Evolutionary conservation across 345 rosid genomes (phyloP).

Genomic region (Odontarrhena argentea): DNA sequence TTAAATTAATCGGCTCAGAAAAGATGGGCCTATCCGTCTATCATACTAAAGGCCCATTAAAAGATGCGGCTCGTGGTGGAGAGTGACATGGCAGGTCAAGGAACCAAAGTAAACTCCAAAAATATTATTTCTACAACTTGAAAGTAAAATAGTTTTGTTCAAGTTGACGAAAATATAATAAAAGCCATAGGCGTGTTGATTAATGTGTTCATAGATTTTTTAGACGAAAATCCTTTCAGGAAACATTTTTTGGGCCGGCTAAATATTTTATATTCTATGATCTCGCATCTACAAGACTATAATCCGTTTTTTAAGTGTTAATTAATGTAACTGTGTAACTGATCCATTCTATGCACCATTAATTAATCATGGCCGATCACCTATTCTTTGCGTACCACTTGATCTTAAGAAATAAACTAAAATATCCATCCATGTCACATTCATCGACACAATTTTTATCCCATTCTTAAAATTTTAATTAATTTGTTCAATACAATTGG

Average conservation of each 20-base stretch:
- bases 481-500: too few relatives aligned
- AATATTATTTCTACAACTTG: conserved; percentile 19
- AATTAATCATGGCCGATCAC: background rate
- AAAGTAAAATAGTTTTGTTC: conserved; percentile 30
- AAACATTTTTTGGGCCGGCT: conserved; percentile 30
- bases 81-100: conserved; percentile 28
- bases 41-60: conserved; percentile 13
- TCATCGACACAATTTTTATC: background rate
- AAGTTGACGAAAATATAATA: conserved; percentile 36
- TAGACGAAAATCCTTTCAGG: conserved; percentile 8
- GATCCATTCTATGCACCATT: background rate
- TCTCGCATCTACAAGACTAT: background rate
- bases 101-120: background rate
- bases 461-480: conserved; percentile 6
- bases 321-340: background rate
- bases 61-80: background rate
- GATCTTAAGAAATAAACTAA: conserved; percentile 21
- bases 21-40: background rate
- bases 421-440: background rate
- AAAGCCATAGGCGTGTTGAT: conserved; percentile 2
- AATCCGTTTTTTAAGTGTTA: conserved; percentile 13
- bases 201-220: conserved; percentile 5
- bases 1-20: background rate
- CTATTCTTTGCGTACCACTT: conserved; percentile 27
- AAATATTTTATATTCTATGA: conserved; percentile 1